Conservation (phyloP, 768 basidiomycete genomes). For the Leccinum imitatum region DNA sequence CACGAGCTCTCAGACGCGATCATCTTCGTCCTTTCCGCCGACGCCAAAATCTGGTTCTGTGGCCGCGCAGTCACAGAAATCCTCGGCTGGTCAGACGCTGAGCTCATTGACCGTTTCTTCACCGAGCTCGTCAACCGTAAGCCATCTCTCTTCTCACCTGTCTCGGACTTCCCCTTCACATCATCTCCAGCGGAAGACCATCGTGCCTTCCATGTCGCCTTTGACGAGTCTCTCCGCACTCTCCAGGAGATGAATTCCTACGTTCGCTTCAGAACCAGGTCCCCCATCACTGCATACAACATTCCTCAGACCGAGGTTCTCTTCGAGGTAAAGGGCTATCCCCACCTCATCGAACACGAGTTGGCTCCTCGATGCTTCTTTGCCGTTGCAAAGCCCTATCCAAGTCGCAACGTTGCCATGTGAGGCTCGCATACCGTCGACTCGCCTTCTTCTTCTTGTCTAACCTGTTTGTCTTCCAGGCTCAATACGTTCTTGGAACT, state of each 20-base stretch:
- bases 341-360: conserved; percentile 46
- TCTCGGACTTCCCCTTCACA: conserved; percentile 1
- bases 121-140: conserved; percentile 63
- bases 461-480: conserved; percentile 38
- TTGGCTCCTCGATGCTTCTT: conserved; percentile 62
- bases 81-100: conserved; percentile 74
- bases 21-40: conserved; percentile 63
- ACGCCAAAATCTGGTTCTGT: conserved; percentile 67
- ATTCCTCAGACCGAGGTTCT: conserved; percentile 48
- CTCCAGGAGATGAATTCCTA: conserved; percentile 55
- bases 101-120: conserved; percentile 69
- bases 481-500: conserved; percentile 76
- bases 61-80: conserved; percentile 66
- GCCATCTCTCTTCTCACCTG: conserved; percentile 15
- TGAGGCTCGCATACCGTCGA: conserved; percentile 30
- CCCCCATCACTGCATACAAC: conserved; percentile 26
- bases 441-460: neutral
- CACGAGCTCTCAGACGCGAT: conserved; percentile 75
- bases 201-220: conserved; percentile 42
- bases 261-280: conserved; percentile 57
- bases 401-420: conserved; percentile 70
- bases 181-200: conserved; percentile 55
- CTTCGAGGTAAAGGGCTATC: conserved; percentile 70
- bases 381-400: conserved; percentile 73
- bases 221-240: conserved; percentile 54